Base-by-base conservation (phyloP, 1,284 basidiomycete genomes). In the Rhodotorula glutinis region DNA sequence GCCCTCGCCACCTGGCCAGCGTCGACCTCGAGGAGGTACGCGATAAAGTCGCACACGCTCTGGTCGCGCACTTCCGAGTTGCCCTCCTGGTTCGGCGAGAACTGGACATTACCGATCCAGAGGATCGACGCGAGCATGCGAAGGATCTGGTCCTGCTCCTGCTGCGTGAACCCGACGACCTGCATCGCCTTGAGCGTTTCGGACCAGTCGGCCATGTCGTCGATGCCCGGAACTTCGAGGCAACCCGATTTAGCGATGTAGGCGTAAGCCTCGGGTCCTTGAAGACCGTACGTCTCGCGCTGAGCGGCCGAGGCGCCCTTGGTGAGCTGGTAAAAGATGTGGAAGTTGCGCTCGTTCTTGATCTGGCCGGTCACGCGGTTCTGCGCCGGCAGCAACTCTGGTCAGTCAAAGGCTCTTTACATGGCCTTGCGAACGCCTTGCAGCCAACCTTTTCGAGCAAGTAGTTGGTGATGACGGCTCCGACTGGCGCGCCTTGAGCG, bases 251-350 rank as follows among this genome's bases (percentile, higher is more conserved):
- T 81, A 76, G 89, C 93, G 1, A 91, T 98, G 79, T 97, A 98
- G 0, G 88, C 86, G 78, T 98, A 99, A 1, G 92, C 87, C 71
- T 98, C 93, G 2, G 96, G 96, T 3, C 92, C 93, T 80, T 98
- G 93, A n/a, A 99, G 82, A 52, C 96, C 96, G 76, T 94, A 96
- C 67, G 87, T 85, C 81, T 98, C 95, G 79, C 92, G 85, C 79
- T 97, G 92, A 62, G 88, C 88, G 54, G 88, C 83, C 9, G 89
- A 87, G 8, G 96, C 96, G 10, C 88, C 93, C 79, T 98, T 98
- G 52, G 96, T 97, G 79, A 98, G 95, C 79, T 99, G 96, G 80
- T 98, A 99, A 82, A 99, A 98, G 72, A 99, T 96, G 79, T 99
- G 96, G 80, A 99, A 99, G 79, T 96, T 92, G 69, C 96, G 87